Evolutionary conservation across 441 rosid species (phyloP).

Genomic region (Viola pubescens): DNA sequence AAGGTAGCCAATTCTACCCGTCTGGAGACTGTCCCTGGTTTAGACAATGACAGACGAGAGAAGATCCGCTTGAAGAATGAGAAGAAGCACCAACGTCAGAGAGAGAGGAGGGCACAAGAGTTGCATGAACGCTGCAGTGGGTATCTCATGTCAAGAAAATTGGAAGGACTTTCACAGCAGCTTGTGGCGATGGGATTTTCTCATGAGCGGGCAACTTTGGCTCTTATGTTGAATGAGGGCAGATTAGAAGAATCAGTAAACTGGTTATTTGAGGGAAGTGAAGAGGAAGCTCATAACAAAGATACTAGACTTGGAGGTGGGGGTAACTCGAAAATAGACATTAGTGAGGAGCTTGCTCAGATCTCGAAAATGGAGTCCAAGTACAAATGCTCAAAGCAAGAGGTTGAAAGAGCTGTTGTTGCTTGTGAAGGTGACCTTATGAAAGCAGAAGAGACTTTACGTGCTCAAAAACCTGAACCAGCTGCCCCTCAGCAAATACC

Average conservation of each 20-base stretch:
- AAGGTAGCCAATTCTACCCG: slow-evolving; percentile 28
- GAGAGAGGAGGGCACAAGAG: slow-evolving; percentile 48
- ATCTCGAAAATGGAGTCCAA: slow-evolving; percentile 34
- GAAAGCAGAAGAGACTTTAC: slow-evolving; percentile 40
- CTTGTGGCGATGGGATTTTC: slow-evolving; percentile 58
- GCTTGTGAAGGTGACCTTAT: slow-evolving; percentile 48
- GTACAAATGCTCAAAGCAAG: slow-evolving; percentile 48
- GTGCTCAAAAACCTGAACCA: slow-evolving; percentile 29
- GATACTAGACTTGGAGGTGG: slow-evolving; percentile 26
- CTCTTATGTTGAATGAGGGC: slow-evolving; percentile 51
- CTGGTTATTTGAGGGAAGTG: slow-evolving; percentile 46
- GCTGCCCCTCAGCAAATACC: slow-evolving; percentile 25
- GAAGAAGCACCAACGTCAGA: slow-evolving; percentile 58
- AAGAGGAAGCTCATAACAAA: slow-evolving; percentile 28
- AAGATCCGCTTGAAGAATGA: slow-evolving; percentile 49
- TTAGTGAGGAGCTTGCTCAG: slow-evolving; percentile 44
- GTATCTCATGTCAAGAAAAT: slow-evolving; percentile 53
- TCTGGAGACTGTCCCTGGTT: slow-evolving; percentile 35
- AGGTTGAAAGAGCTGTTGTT: slow-evolving; percentile 49
- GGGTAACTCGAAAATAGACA: slow-evolving; percentile 44
- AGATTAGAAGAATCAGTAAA: slow-evolving; percentile 50
- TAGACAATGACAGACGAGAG: slow-evolving; percentile 51
- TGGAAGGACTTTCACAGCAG: slow-evolving; percentile 49
- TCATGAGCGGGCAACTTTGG: slow-evolving; percentile 45
- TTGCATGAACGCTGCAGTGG: slow-evolving; percentile 48